Conservation (phyloP, 2,329 filamentous ascomycete genomes). For the Aspergillus caelatus region DNA sequence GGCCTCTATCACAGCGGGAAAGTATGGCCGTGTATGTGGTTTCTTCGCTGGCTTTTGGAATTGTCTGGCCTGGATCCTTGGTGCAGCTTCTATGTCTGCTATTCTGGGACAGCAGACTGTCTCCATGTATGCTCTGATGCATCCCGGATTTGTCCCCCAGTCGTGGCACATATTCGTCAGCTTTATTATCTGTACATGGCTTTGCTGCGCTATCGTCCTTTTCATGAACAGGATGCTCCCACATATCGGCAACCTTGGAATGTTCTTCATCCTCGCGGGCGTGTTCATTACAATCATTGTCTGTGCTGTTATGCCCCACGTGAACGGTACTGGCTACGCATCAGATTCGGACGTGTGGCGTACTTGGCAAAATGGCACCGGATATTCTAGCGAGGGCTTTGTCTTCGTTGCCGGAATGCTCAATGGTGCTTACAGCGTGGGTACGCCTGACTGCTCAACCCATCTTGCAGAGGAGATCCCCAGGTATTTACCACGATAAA, state of each 20-base stretch:
- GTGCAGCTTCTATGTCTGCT: conserved; percentile 60
- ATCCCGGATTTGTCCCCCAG: conserved; percentile 55
- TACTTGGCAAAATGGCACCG: conserved; percentile 54
- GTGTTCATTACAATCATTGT: conserved; percentile 59
- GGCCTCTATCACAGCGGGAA: conserved; percentile 61
- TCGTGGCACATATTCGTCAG: conserved; percentile 64
- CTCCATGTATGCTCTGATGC: conserved; percentile 63
- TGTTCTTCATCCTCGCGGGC: conserved; percentile 59
- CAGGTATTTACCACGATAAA: conserved; percentile 24
- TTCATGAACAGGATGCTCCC: conserved; percentile 58
- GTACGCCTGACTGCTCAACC: conserved; percentile 66
- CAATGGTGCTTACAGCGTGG: conserved; percentile 71
- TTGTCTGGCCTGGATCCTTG: conserved; percentile 61
- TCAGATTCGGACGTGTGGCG: conserved; percentile 58
- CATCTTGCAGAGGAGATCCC: conserved; percentile 69
- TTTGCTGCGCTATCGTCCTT: conserved; percentile 55
- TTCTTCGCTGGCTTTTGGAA: conserved; percentile 53
- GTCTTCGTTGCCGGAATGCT: conserved; percentile 68
- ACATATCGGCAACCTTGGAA: conserved; percentile 58
- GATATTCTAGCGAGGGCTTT: conserved; percentile 56
- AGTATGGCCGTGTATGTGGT: conserved; percentile 55
- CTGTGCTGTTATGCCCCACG: conserved; percentile 56
- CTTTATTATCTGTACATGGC: conserved; percentile 60
- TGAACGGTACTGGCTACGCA: conserved; percentile 47
- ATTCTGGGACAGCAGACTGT: conserved; percentile 64